Conservation (phyloP, 306 rosid species). For the Senna siamea region DNA sequence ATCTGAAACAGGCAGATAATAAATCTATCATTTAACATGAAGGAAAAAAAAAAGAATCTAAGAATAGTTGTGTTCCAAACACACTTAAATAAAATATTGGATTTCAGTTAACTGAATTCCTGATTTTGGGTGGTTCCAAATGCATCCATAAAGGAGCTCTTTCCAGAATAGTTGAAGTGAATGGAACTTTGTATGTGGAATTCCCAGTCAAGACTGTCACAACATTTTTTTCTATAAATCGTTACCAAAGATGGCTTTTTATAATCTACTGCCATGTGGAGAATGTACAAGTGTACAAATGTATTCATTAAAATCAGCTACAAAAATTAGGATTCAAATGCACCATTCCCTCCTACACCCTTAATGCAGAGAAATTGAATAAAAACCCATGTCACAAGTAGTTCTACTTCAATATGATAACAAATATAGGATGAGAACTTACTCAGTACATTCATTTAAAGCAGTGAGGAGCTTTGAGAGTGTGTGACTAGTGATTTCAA, state of each 20-base stretch:
- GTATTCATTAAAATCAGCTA: constrained; percentile 27
- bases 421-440: constrained; percentile 45
- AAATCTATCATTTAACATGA: no score
- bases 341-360: constrained; percentile 13
- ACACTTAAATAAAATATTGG: no score
- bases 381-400: not conserved
- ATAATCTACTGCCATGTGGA: not conserved
- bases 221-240: not conserved
- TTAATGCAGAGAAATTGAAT: not conserved
- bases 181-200: not conserved
- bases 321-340: constrained; percentile 18
- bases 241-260: not conserved
- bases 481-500: constrained; percentile 87
- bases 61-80: no score
- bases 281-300: constrained; percentile 32
- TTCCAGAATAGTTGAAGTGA: not conserved
- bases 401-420: constrained; percentile 24
- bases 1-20: no score
- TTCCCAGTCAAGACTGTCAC: not conserved
- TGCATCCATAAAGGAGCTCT: not conserved
- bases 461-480: constrained; percentile 98
- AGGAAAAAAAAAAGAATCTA: no score
- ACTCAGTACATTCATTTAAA: constrained; percentile 99
- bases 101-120: not conserved
- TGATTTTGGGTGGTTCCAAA: not conserved